These are phyloP conservation scores for Aspergillus oerlinghausenensis DNA, from an alignment of 2,329 filamentous ascomycete species.

Conservation along the genomic window DNA sequence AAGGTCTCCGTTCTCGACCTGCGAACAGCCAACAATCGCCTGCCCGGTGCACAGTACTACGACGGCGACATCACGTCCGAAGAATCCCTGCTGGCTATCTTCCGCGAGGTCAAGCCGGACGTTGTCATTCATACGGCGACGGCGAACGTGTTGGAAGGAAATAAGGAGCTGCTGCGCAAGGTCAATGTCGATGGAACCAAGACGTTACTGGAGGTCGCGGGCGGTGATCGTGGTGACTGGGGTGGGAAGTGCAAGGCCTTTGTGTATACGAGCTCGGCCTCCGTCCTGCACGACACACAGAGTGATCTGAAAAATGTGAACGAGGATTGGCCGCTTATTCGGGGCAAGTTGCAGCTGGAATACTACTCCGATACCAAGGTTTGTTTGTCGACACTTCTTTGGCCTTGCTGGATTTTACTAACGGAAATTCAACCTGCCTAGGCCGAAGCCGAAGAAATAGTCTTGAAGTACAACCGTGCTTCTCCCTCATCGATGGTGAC, in stretches of 20 bases:
- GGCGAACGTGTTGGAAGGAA: slow-evolving; percentile 51
- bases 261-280: slow-evolving; percentile 87
- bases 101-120: slow-evolving; percentile 66
- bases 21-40: slow-evolving; percentile 63
- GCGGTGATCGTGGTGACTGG: slow-evolving; percentile 59
- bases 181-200: slow-evolving; percentile 87
- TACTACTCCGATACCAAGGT: slow-evolving; percentile 93
- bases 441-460: slow-evolving; percentile 76
- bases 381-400: slow-evolving; percentile 8
- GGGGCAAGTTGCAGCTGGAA: slow-evolving; percentile 65
- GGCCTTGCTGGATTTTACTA: not conserved
- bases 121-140: slow-evolving; percentile 90
- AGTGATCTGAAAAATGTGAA: slow-evolving; percentile 78
- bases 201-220: slow-evolving; percentile 63
- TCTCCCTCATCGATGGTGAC: slow-evolving; percentile 62
- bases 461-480: slow-evolving; percentile 68
- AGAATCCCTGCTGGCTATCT: slow-evolving; percentile 56
- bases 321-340: slow-evolving; percentile 73
- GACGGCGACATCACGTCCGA: slow-evolving; percentile 73
- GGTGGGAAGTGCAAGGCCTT: slow-evolving; percentile 65
- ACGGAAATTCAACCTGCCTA: slow-evolving; percentile 26
- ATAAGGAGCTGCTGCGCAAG: slow-evolving; percentile 63
- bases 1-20: slow-evolving; percentile 69
- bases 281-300: slow-evolving; percentile 77
- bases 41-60: slow-evolving; percentile 60